Evolutionary conservation across 2,329 filamentous ascomycete genomes (phyloP), one percentile per base, ranked within the genome.

Genomic region (Xylariales sp.): DNA sequence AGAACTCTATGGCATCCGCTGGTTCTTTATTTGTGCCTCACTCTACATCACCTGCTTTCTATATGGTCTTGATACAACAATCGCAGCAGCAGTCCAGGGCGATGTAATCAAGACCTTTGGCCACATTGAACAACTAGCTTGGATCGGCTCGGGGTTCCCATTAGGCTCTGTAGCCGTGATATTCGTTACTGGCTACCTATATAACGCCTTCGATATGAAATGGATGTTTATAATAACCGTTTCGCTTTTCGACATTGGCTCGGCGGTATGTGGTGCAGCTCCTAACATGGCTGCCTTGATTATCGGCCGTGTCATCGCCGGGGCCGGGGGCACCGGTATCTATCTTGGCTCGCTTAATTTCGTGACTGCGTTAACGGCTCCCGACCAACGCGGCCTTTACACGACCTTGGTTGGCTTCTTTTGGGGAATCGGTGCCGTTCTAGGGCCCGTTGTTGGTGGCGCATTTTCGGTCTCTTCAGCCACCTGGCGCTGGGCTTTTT

Each of bases 401-500:
- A n/a, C 23, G n/a, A 48, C n/a, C 18, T 48, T 48, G n/a, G 6
- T n/a, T 3, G n/a, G 18, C n/a, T n/a, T 9, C 23, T 23, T 70
- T 5, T 82, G 78, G 78, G 81, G 80, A 5, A 9, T 79, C 30
- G 82, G 81, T 5, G 73, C 76, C 2, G 75, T 81, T 16, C 67
- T 83, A 2, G 82, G 82, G 0, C 82, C 82, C 0, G 76, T 86
- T 10, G 75, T 85, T 12, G 83, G 84, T 8, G 84, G 84, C n/a
- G 81, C 79, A 0, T 84, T 86, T 46, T 9, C 62, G 1, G 80
- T 81, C 30, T 79, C 75, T 6, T 65, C 76, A 0, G n/a, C 8
- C n/a, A 81, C 78, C 0, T 86, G 84, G 84, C 68, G 84, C 49
- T 84, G 80, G 80, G 78, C 77, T 0, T 85, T 85, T 65, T 90